Conservation (phyloP, 2,329 filamentous ascomycete genomes). For the Pseudogymnoascus sp. region DNA sequence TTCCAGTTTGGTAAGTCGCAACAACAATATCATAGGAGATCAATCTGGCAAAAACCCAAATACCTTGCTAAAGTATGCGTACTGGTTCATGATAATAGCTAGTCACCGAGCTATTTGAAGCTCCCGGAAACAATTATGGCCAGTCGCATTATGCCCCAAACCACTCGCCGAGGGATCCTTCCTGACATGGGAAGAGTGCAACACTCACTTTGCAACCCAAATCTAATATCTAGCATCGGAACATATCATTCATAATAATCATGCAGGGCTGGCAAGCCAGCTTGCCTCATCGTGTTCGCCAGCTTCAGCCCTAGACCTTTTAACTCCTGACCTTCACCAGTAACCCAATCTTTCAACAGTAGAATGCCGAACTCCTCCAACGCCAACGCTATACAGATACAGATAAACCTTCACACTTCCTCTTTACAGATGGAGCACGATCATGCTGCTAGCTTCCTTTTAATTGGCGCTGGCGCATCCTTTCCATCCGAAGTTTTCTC, state of each 20-base stretch:
- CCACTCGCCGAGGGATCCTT: neutral
- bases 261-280: neutral
- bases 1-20: slow-evolving; percentile 69
- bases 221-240: slow-evolving; percentile 30
- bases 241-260: slow-evolving; percentile 1
- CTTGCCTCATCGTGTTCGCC: neutral
- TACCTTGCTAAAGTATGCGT: neutral
- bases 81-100: neutral
- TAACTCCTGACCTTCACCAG: neutral
- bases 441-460: neutral
- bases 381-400: neutral
- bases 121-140: neutral
- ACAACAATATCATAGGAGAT: slow-evolving; percentile 37
- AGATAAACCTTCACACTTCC: neutral
- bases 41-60: neutral
- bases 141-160: neutral
- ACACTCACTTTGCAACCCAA: slow-evolving; percentile 53
- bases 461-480: neutral
- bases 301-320: neutral
- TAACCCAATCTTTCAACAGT: neutral
- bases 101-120: neutral
- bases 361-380: neutral
- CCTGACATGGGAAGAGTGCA: neutral
- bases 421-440: neutral
- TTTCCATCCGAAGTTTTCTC: slow-evolving; percentile 19